Base-by-base conservation (phyloP, 2,329 filamentous ascomycete species). In the Colletotrichum filicis region DNA sequence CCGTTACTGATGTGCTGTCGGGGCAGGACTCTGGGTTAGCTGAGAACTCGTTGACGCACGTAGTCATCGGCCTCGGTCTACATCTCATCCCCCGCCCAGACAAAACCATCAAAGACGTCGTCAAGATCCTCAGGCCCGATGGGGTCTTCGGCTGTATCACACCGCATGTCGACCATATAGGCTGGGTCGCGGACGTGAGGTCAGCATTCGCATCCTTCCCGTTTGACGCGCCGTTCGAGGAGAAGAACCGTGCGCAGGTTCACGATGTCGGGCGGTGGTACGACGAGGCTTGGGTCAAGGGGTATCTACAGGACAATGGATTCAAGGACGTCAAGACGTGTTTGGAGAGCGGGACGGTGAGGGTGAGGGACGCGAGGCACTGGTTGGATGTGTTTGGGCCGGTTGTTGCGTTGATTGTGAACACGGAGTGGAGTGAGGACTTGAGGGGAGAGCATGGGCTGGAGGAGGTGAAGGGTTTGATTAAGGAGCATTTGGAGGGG, bases 131-230 rank as follows among this genome's bases (percentile, higher is more conserved):
- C 6, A 9, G 5, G 14, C 62, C 49, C 22, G 62, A 49, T 14
- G 62, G 62, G 5, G 62, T 65, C 8, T 30, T 65, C 6, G 62
- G 62, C 28, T 56, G 46, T 52, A 28, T 37, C n/a, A 65, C 62
- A n/a, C 62, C 49, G n/a, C 62, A 56, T 6, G 4, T 16, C 7
- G 19, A 14, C 5, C 62, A 65, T 32, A 56, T 32, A 42, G 30
- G 62, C 30, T 56, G 62, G 62, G 16, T 65, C n/a, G 16, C 30
- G 4, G 62, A 55, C 14, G 14, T 26, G 12, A 53, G 22, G 49
- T 11, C 49, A 9, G 62, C 49, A 5, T 56, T 65, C 12, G 62
- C 30, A 2, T 55, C 49, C 11, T 65, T 56, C 2, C 49, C 55
- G 1, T 66, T 66, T 35, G 22, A 49, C 0, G 53, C 64, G 22